Conservation (phyloP, 176 grass and related monocot species). For the Themeda triandra region DNA sequence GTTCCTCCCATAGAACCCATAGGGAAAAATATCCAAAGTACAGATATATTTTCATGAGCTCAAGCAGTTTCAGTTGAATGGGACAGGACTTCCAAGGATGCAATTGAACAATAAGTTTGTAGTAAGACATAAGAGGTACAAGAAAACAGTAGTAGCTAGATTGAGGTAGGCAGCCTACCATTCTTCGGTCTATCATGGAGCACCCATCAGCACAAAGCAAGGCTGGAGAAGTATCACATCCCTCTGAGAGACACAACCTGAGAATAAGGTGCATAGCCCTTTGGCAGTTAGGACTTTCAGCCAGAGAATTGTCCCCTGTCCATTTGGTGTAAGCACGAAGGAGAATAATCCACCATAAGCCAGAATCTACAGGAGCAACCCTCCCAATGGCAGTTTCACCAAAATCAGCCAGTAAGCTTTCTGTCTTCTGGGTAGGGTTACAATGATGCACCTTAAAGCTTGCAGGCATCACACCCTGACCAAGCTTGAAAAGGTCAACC, state of each 20-base stretch:
- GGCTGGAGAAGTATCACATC: slow-evolving; percentile 87
- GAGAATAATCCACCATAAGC: slow-evolving; percentile 91
- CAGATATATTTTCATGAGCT: background rate
- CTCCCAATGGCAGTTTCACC: slow-evolving; percentile 86
- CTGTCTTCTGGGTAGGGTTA: slow-evolving; percentile 36
- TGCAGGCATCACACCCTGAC: slow-evolving; percentile 85
- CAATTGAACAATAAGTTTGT: background rate
- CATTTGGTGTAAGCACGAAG: slow-evolving; percentile 72
- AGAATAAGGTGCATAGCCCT: slow-evolving; percentile 78
- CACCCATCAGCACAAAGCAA: slow-evolving; percentile 90
- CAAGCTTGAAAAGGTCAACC: background rate
- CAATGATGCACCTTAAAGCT: slow-evolving; percentile 71
- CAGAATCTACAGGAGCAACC: slow-evolving; percentile 90
- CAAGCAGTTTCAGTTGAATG: background rate
- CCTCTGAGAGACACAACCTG: slow-evolving; percentile 71
- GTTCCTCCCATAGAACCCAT: background rate
- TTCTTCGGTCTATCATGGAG: slow-evolving; percentile 86
- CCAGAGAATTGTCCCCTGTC: slow-evolving; percentile 58
- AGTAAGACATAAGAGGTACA: background rate
- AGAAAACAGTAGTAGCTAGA: background rate
- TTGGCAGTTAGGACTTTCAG: slow-evolving; percentile 60
- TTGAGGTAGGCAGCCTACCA: slow-evolving; percentile 46
- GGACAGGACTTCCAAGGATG: slow-evolving; percentile 4
- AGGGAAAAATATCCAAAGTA: background rate
- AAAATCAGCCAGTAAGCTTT: slow-evolving; percentile 84